These are phyloP conservation scores for Nakazawaea pomicola DNA, from an alignment of 805 yeast species.

Conservation along the genomic window DNA sequence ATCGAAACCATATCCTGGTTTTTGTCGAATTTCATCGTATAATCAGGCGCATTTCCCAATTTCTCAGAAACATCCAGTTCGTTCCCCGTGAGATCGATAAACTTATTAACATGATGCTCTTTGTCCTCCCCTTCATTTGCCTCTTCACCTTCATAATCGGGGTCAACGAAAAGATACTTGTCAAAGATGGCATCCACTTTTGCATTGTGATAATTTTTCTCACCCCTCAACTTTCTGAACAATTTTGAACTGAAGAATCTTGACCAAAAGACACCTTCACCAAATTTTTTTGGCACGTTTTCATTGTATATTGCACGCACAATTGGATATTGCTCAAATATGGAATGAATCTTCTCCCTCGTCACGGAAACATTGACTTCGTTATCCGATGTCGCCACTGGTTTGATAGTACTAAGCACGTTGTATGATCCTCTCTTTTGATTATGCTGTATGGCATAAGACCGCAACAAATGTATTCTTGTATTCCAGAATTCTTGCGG, in stretches of 20 bases:
- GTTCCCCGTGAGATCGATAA: constrained; percentile 78
- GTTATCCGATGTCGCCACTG: constrained; percentile 89
- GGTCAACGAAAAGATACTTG: constrained; percentile 69
- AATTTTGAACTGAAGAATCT: constrained; percentile 87
- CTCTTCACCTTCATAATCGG: constrained; percentile 43
- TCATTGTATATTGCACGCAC: constrained; percentile 87
- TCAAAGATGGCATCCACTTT: constrained; percentile 84
- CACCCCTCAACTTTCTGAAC: constrained; percentile 86
- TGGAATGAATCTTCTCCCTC: constrained; percentile 81
- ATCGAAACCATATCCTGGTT: constrained; percentile 69
- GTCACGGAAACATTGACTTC: constrained; percentile 91
- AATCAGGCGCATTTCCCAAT: constrained; percentile 78
- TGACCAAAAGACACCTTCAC: constrained; percentile 95
- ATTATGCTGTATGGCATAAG: constrained; percentile 77
- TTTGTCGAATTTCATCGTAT: constrained; percentile 71
- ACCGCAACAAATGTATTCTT: constrained; percentile 71
- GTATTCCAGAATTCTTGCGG: constrained; percentile 87
- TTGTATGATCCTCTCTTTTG: constrained; percentile 93
- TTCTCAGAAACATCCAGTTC: constrained; percentile 72
- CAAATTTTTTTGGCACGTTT: constrained; percentile 72
- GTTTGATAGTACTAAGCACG: constrained; percentile 88
- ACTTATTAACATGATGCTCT: constrained; percentile 51
- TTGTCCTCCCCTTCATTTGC: constrained; percentile 28
- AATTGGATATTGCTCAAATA: constrained; percentile 89
- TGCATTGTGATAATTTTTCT: constrained; percentile 66